Evolutionary conservation across 1,284 basidiomycete genomes (phyloP), one percentile per base, ranked within the genome.

Genomic region (Pseudozyma hubeiensis): DNA sequence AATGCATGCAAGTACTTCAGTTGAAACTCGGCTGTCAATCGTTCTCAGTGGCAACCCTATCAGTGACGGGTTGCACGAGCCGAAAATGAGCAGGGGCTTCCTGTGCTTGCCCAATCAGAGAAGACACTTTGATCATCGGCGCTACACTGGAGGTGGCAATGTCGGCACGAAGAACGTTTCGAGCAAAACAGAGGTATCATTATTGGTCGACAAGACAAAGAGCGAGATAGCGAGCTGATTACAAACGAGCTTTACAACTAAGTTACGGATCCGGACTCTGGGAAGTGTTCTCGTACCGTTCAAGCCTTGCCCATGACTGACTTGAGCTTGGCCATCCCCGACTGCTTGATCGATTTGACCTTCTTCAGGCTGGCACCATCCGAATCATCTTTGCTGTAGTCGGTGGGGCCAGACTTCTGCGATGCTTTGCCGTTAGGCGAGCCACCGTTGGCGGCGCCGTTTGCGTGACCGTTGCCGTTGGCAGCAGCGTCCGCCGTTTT

Each of bases 301-400:
- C 44, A 72, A 13, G 64, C 69, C 45, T 73, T 73, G 50, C 51
- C 44, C 37, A 73, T 48, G 17, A 64, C 62, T 6, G 61, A 54
- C 62, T 73, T 73, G 70, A 73, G 65, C 55, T 73, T 73, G 48
- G 70, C 61, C 24, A 73, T 56, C 33, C 54, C 59, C 30, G 64
- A 73, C 7, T 34, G 34, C 53, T 62, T 64, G 41, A 61, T 51
- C 24, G 53, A 52, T 43, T 68, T 68, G 64, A 64, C 58, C 70
- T 73, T 73, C n/a, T 45, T 64, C 24, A 61, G 13, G 53, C 56
- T 56, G 53, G 29, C 35, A 41, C 52, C 45, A n/a, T 62, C 64
- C 16, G 45, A 49, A 33, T 31, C 43, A 37, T 65, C 63, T 4
- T 54, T 71, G 51, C 47, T 62, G 63, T 65, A 62, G 45, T 71